phyloP scores from a whole-genome alignment of 371 early-diverging fungal species.

The Lichtheimia ornata region DNA sequence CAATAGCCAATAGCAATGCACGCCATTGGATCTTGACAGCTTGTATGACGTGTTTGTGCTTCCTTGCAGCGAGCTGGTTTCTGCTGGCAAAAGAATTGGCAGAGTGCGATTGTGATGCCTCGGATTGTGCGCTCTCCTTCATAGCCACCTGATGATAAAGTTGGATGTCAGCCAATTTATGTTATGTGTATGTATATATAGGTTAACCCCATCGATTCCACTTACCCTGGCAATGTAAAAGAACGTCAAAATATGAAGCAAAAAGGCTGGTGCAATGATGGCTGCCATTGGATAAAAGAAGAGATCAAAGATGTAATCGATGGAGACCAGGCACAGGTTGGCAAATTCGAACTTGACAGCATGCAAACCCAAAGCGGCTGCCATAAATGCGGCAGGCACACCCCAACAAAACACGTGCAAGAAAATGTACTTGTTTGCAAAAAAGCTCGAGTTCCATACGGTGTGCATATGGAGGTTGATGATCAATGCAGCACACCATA shows the following conservation, averaged over 20 bases:
- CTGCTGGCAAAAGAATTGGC: constrained; percentile 33
- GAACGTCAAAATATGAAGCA: constrained; percentile 63
- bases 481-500: constrained; percentile 66
- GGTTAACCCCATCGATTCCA: neutral
- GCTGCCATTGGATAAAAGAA: constrained; percentile 68
- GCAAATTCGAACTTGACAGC: constrained; percentile 63
- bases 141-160: constrained; percentile 31
- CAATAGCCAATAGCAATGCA: constrained; percentile 59
- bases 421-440: constrained; percentile 53
- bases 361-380: constrained; percentile 45
- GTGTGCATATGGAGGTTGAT: constrained; percentile 69
- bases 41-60: constrained; percentile 58
- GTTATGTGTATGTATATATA: neutral
- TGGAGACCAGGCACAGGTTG: constrained; percentile 57
- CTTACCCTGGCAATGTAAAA: constrained; percentile 57
- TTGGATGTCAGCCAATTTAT: neutral
- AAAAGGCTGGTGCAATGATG: constrained; percentile 57
- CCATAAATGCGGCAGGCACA: constrained; percentile 51
- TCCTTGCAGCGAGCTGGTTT: constrained; percentile 40
- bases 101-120: constrained; percentile 49
- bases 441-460: constrained; percentile 65
- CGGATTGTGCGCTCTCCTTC: constrained; percentile 48
- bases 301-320: constrained; percentile 48
- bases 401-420: constrained; percentile 66
- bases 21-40: constrained; percentile 73